phyloP scores from a whole-genome alignment of 169 alveolate genomes.

The Cryptosporidium ubiquitum region DNA sequence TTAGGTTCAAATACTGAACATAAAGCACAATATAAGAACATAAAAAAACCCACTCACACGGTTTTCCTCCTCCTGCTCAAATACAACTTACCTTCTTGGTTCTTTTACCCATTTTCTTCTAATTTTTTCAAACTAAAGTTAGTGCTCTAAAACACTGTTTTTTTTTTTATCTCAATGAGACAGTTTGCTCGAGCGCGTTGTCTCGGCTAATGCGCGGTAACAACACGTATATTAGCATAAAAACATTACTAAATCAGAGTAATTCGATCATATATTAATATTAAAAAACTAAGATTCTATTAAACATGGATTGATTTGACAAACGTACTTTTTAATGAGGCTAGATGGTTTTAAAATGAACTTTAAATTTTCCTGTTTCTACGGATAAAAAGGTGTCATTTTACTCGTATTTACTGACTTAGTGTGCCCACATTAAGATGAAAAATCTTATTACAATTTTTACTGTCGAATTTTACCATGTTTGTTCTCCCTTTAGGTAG shows the following conservation, averaged over 20 bases:
- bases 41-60: background rate
- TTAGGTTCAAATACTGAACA: background rate
- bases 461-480: background rate
- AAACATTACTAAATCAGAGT: background rate
- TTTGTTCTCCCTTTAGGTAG: background rate
- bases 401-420: no score
- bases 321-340: no score
- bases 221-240: background rate
- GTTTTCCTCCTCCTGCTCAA: background rate
- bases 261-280: background rate
- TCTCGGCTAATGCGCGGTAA: slow-evolving; percentile 10
- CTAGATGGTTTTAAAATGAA: no score
- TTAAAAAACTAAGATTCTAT: background rate
- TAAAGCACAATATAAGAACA: background rate
- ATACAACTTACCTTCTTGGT: slow-evolving; percentile 73
- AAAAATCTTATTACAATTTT: background rate
- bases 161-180: background rate
- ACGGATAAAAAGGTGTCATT: background rate
- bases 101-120: slow-evolving; percentile 73
- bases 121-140: background rate
- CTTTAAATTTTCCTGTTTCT: background rate
- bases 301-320: background rate
- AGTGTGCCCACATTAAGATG: background rate
- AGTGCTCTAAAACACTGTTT: background rate
- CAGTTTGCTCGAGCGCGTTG: slow-evolving; percentile 42